phyloP scores from a whole-genome alignment of 164 flowering plant species.

The Berberis thunbergii region DNA sequence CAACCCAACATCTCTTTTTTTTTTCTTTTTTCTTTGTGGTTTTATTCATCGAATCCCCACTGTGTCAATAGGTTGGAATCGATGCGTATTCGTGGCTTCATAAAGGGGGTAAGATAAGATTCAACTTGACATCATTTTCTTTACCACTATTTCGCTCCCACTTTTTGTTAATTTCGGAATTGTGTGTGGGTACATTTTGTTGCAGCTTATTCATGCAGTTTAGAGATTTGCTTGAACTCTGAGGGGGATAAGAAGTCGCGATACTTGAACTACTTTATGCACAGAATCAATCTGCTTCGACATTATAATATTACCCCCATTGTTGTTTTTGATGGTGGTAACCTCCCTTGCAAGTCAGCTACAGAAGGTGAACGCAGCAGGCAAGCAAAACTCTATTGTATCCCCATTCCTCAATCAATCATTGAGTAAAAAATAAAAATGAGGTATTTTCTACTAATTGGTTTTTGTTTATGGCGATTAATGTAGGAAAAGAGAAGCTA shows the following conservation, averaged over 20 bases:
- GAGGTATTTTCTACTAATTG: background rate
- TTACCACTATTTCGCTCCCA: background rate
- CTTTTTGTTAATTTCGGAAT: background rate
- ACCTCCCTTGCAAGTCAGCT: constrained; percentile 53
- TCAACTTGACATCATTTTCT: background rate
- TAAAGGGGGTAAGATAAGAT: constrained; percentile 59
- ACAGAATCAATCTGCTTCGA: constrained; percentile 67
- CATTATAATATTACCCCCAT: constrained; percentile 60
- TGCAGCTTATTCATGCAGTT: constrained; percentile 83
- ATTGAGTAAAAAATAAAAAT: background rate
- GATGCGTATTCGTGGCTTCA: constrained; percentile 95
- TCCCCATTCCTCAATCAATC: background rate
- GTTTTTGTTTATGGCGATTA: background rate
- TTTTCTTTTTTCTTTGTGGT: background rate
- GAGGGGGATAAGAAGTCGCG: constrained; percentile 37
- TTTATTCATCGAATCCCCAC: background rate
- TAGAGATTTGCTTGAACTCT: constrained; percentile 61
- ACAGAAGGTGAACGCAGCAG: constrained; percentile 55
- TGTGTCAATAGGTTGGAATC: constrained; percentile 58
- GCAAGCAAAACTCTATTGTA: constrained; percentile 18
- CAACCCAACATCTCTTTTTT: background rate
- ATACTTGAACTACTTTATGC: constrained; percentile 72
- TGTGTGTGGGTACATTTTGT: constrained; percentile 1
- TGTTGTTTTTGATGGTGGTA: constrained; percentile 82
- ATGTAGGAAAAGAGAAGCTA: constrained; percentile 46